A percentile compares a stretch with the other conserved stretches of the same genome.
These are phyloP conservation scores for Penicillium manginii DNA, from an alignment of 495 filamentous ascomycete species.

Conservation along the genomic window DNA sequence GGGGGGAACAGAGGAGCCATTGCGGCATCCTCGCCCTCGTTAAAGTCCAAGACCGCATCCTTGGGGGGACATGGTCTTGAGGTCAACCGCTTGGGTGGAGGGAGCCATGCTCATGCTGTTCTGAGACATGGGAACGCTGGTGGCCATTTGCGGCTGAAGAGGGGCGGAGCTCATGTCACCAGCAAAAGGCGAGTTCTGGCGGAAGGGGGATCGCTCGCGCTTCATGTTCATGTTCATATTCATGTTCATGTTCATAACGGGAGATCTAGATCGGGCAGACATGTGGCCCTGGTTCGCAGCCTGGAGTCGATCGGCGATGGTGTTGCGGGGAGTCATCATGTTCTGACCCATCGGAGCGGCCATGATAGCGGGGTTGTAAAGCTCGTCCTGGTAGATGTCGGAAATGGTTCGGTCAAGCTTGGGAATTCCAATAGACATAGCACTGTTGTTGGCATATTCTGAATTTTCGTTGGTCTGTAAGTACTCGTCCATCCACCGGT, in stretches of 20 bases:
- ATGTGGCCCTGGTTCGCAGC: conserved; percentile 75
- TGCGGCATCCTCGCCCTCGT: conserved; percentile 67
- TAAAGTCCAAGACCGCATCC: conserved; percentile 86
- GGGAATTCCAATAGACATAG: conserved; percentile 58
- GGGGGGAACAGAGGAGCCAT: conserved; percentile 69
- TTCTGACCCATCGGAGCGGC: conserved; percentile 48
- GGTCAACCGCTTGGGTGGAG: conserved; percentile 35
- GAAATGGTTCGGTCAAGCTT: conserved; percentile 87
- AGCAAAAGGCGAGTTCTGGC: conserved; percentile 70
- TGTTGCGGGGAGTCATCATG: conserved; percentile 58
- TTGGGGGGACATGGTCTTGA: conserved; percentile 96
- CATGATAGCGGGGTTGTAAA: conserved; percentile 73
- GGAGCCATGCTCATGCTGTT: conserved; percentile 37
- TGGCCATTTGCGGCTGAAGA: conserved; percentile 41
- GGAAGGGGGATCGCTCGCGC: conserved; percentile 83
- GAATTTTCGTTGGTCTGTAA: conserved; percentile 59
- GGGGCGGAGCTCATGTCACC: conserved; percentile 33
- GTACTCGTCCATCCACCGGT: conserved; percentile 62
- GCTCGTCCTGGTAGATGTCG: conserved; percentile 81
- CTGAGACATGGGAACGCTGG: conserved; percentile 46
- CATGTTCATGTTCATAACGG: conserved; percentile 28
- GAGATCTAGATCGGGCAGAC: conserved; percentile 62
- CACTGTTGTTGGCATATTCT: conserved; percentile 43
- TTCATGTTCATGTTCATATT: conserved; percentile 39
- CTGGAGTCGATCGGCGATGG: conserved; percentile 76